Conservation (phyloP, 1,284 basidiomycete genomes). For the Ganoderma sinense region DNA sequence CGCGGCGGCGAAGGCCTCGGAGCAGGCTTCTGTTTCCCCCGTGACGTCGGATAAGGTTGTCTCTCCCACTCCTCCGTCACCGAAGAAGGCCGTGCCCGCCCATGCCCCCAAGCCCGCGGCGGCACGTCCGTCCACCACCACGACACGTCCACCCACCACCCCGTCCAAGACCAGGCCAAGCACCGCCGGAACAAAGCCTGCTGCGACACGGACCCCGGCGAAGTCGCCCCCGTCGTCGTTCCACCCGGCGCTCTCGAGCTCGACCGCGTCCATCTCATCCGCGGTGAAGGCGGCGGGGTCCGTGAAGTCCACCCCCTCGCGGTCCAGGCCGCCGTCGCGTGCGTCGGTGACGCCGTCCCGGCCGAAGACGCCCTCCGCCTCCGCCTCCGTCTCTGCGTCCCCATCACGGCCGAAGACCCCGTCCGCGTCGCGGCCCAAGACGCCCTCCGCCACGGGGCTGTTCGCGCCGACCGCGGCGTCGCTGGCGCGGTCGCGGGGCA, state of each 20-base stretch:
- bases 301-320: conserved; percentile 25
- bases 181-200: conserved; percentile 28
- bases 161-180: conserved; percentile 37
- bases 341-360: conserved; percentile 47
- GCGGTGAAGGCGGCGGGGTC: conserved; percentile 29
- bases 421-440: conserved; percentile 55
- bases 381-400: conserved; percentile 36
- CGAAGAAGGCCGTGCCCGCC: conserved; percentile 34
- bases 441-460: conserved; percentile 52
- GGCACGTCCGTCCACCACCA: conserved; percentile 19
- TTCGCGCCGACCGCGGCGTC: conserved; percentile 84
- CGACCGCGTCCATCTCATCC: conserved; percentile 29
- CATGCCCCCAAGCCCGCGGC: conserved; percentile 18
- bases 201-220: conserved; percentile 35
- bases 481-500: conserved; percentile 67
- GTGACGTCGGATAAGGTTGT: conserved; percentile 22
- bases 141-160: conserved; percentile 32
- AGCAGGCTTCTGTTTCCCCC: conserved; percentile 31
- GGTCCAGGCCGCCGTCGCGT: conserved; percentile 36
- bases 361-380: conserved; percentile 47
- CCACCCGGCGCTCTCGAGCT: conserved; percentile 33
- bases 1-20: conserved; percentile 30
- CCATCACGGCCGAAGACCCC: conserved; percentile 57
- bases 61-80: conserved; percentile 32
- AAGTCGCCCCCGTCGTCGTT: conserved; percentile 40